Percentiles rank a stretch among this genome's conserved stretches.
Evolutionary conservation across 192 early-diverging fungal genomes (phyloP).

Genomic region (Rhizophagus prolifer): DNA sequence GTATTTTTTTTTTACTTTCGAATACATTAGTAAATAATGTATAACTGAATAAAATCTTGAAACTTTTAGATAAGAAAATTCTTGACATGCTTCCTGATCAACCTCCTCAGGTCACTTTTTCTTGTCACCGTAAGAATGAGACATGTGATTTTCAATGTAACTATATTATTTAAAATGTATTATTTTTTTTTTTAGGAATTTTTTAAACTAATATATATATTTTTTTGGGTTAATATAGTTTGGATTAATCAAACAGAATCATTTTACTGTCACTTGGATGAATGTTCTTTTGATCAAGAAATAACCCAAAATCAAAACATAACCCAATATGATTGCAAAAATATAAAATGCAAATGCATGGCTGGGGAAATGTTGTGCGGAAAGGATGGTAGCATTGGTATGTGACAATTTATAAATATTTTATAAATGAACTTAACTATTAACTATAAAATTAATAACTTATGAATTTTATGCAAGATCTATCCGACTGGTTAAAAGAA

Average conservation of each 20-base stretch:
- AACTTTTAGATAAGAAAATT: constrained; percentile 52
- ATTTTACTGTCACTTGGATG: constrained; percentile 84
- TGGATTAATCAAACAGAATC: constrained; percentile 85
- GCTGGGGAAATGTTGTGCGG: constrained; percentile 82
- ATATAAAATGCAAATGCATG: constrained; percentile 80
- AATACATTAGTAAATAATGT: neutral
- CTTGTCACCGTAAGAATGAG: constrained; percentile 56
- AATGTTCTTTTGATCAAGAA: constrained; percentile 69
- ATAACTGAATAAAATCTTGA: neutral
- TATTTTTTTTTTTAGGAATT: neutral
- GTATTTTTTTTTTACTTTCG: neutral
- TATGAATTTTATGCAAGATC: constrained; percentile 43
- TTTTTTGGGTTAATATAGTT: constrained; percentile 45
- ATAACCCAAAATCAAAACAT: constrained; percentile 50
- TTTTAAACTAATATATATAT: neutral
- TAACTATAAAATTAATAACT: neutral
- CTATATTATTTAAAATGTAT: neutral
- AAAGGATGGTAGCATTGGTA: constrained; percentile 74
- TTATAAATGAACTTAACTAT: neutral
- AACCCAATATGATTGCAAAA: constrained; percentile 67
- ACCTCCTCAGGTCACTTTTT: constrained; percentile 77
- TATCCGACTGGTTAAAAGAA: constrained; percentile 76
- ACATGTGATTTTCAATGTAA: constrained; percentile 76
- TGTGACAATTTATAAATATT: constrained; percentile 17
- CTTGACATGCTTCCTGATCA: constrained; percentile 60